phyloP scores from a whole-genome alignment of 1,284 basidiomycete genomes.

The Sanguinoderma infundibulare region DNA sequence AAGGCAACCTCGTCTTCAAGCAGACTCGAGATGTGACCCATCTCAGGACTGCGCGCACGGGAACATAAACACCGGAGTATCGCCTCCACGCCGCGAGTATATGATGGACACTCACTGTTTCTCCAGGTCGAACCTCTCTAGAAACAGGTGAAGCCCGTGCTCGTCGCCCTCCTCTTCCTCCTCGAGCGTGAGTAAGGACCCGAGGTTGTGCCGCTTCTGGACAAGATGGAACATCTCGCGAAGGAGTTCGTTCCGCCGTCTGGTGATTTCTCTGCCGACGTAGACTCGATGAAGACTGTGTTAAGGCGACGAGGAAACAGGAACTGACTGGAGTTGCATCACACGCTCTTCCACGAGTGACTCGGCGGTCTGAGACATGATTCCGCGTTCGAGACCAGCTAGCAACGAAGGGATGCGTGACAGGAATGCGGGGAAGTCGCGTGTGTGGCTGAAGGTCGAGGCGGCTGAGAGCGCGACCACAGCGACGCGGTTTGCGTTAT shows the following conservation, averaged over 20 bases:
- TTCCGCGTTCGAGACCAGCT: conserved; percentile 6
- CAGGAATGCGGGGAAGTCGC: conserved; percentile 24
- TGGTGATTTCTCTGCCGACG: conserved; percentile 54
- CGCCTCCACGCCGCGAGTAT: neutral
- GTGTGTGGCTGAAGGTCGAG: conserved; percentile 24
- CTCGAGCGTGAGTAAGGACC: conserved; percentile 40
- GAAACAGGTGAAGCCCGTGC: conserved; percentile 50
- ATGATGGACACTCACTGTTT: conserved; percentile 45
- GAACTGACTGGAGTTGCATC: conserved; percentile 43
- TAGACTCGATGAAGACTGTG: neutral
- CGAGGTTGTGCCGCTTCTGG: conserved; percentile 50
- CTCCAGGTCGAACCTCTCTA: conserved; percentile 56
- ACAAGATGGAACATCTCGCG: conserved; percentile 71
- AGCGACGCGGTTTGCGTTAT: neutral
- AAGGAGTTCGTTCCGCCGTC: conserved; percentile 67
- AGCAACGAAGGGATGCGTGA: conserved; percentile 13
- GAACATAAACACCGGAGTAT: neutral
- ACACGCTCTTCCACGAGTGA: conserved; percentile 45
- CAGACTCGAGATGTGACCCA: conserved; percentile 40
- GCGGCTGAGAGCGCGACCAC: conserved; percentile 1
- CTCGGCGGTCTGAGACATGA: conserved; percentile 23
- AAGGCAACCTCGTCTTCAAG: conserved; percentile 26
- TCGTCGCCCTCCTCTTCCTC: conserved; percentile 43
- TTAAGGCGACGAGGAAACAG: neutral
- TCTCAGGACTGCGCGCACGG: conserved; percentile 39